Evolutionary conservation across 495 filamentous ascomycete species (phyloP), one percentile per base, ranked within the genome.

Genomic region (Penicillium parvum): DNA sequence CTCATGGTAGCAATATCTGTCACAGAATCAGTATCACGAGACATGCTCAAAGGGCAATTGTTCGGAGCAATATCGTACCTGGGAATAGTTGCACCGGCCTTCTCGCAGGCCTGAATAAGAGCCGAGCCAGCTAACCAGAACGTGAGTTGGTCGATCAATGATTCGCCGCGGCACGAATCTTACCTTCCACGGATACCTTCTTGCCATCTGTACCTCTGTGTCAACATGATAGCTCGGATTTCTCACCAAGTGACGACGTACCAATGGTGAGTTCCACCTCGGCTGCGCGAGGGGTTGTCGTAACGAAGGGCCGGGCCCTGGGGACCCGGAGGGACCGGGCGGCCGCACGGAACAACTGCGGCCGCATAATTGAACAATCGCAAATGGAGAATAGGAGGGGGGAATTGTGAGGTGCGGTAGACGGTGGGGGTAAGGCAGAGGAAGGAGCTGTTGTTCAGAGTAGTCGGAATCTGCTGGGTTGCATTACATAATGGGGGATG

Each of bases 1-100:
- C 84, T 96, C 92, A 78, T 98, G 92, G 67, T 98, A 98, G 71
- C 92, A 98, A 71, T 97, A 98, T 86, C 90, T 88, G 45, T 37
- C 47, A 27, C 7, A n/a, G 26, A 26, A 57, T 79, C 49, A 81
- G 77, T 45, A 58, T 25, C 32, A 8, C 6, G 2, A 39, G 5
- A 19, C 9, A 26, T 11, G 11, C 5, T 6, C 23, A 27, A 39
- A 16, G 7, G 5, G 29, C 5, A 3, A 16, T 21, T 8, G 19
- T 23, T 30, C 16, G n/a, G 10, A 9, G 14, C 2, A 21, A 30
- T 28, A 27, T 52, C 71, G 45, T 69, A 86, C 84, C 86, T 89
- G 47, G 90, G 90, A 54, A 96, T 78, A n/a, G 83, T 88, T 40
- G 73, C 79, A 50, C 92, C 92, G 43, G 92, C 92, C 71, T 98